Conservation (phyloP, 495 filamentous ascomycete species). For the Penicillium paradoxum region DNA sequence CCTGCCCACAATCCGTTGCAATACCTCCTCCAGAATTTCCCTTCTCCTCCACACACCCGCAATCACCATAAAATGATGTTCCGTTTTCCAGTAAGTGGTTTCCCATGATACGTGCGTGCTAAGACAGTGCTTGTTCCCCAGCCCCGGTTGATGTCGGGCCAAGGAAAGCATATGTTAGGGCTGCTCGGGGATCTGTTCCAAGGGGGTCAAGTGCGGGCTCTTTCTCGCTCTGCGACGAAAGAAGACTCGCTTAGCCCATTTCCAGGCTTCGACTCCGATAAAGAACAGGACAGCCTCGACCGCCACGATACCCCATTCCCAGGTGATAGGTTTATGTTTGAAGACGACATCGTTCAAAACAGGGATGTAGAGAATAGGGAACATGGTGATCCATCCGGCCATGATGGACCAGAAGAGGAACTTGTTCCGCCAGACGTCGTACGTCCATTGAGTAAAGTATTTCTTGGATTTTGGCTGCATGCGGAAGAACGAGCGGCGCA, state of each 20-base stretch:
- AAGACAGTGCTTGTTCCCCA: constrained; percentile 2
- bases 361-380: constrained; percentile 64
- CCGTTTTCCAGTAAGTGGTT: not conserved
- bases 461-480: constrained; percentile 50
- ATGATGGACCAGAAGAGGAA: constrained; percentile 65
- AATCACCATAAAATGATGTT: not conserved
- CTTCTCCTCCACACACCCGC: too few relatives aligned
- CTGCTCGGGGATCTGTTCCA: not conserved
- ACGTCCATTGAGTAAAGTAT: constrained; percentile 47
- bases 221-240: constrained; percentile 24
- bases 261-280: constrained; percentile 57
- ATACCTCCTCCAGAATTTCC: too few relatives aligned
- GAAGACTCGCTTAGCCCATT: constrained; percentile 51
- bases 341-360: constrained; percentile 60
- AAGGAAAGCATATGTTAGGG: constrained; percentile 25
- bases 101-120: not conserved
- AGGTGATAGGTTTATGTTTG: constrained; percentile 58
- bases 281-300: constrained; percentile 53
- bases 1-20: too few relatives aligned
- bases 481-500: constrained; percentile 58
- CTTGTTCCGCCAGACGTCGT: constrained; percentile 60
- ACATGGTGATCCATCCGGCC: constrained; percentile 59
- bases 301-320: constrained; percentile 62
- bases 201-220: not conserved
- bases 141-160: constrained; percentile 3